Conservation (phyloP, 768 basidiomycete genomes). For the Phylloporus arenicola region DNA sequence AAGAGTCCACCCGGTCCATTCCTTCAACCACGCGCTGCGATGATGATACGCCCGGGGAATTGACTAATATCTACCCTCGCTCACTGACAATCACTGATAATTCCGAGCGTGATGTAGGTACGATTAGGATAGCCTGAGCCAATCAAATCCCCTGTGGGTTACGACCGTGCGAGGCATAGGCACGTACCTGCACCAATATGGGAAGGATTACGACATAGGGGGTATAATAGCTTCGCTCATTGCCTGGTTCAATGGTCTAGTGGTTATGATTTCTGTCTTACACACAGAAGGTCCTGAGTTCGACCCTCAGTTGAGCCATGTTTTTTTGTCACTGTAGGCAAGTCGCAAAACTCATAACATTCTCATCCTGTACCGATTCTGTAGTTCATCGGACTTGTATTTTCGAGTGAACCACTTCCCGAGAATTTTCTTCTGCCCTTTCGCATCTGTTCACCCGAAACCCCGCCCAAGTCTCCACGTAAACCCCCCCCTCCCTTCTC, state of each 20-base stretch:
- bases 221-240: rapidly evolving
- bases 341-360: not conserved
- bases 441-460: no score
- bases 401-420: not conserved
- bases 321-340: slow-evolving; percentile 13
- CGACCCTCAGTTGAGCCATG: slow-evolving; percentile 43
- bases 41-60: not conserved
- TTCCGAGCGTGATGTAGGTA: not conserved
- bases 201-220: not conserved
- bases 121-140: not conserved
- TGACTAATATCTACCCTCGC: not conserved
- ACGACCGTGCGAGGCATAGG: no score
- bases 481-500: not conserved
- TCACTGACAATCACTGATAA: not conserved
- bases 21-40: slow-evolving; percentile 12
- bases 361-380: not conserved
- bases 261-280: slow-evolving; percentile 57
- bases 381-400: not conserved
- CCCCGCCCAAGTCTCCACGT: not conserved
- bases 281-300: slow-evolving; percentile 38
- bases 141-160: not conserved
- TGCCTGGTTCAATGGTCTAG: slow-evolving; percentile 50
- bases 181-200: not conserved
- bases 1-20: not conserved
- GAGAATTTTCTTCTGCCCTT: not conserved